Evolutionary conservation across 257 asterid genomes (phyloP), one percentile per base, ranked within the genome.

Genomic region (Salvia miltiorrhiza): DNA sequence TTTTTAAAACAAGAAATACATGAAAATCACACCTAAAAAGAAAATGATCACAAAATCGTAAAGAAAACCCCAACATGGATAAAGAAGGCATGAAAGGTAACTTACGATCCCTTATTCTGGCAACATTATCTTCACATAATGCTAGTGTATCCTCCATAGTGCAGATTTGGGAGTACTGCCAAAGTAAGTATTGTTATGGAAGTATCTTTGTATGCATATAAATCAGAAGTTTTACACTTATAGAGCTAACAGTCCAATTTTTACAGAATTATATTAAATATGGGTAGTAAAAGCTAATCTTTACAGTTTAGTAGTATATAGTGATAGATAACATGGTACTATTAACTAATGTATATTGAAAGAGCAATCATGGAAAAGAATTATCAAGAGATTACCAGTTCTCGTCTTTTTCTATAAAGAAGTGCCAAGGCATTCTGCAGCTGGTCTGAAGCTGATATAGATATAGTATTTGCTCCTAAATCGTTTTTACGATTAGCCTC

Each of bases 301-400:
- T 63, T n/a, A 63, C 6, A 20, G 41, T 41, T 63, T 43, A 37
- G 14, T 12, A 7, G n/a, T 23, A 63, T 23, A 7, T 43, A 23
- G 14, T 13, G 16, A 26, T 43, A 14, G 35, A 43, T 23, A 41
- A 23, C 26, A 41, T 13, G 19, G n/a, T 7, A 9, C n/a, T n/a
- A n/a, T 12, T 9, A 41, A 12, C 16, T 23, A 44, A 43, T 63
- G 11, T 12, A 20, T 61, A 11, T 16, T 17, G 1, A 43, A 24
- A 41, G 68, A 63, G 21, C n/a, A 24, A 63, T 63, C 45, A 43
- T 54, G 48, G 47, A 37, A 3, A 48, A 47, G 3, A 24, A 48
- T 47, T 35, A 14, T n/a, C 32, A 61, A 55, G 47, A 39, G n/a
- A 44, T 78, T 83, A 90, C 95, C 88, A 84, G 73, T 69, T 80